Percentiles rank a stretch among this genome's conserved stretches.
phyloP scores from a whole-genome alignment of 148 eudicot species.

The Camellia sinensis region DNA sequence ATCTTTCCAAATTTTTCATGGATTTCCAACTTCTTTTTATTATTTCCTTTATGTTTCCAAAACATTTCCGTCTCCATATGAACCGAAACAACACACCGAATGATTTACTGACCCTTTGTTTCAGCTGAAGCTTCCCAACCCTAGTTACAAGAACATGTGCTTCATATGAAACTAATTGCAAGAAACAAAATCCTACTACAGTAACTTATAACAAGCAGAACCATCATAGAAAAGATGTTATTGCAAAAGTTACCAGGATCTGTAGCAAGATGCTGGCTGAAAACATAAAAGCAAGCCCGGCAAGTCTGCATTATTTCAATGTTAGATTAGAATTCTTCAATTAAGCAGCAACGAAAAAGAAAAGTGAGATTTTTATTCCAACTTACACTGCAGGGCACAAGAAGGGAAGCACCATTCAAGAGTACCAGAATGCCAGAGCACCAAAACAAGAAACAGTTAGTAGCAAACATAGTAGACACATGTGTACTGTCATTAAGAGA shows the following conservation, averaged over 20 bases:
- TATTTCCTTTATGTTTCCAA: background rate
- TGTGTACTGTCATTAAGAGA: background rate
- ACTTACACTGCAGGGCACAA: constrained; percentile 68
- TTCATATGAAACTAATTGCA: background rate
- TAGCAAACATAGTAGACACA: background rate
- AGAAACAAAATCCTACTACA: background rate
- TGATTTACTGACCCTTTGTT: background rate
- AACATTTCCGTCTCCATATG: background rate
- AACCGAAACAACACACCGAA: background rate
- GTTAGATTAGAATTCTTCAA: constrained; percentile 18
- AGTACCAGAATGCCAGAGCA: constrained; percentile 23
- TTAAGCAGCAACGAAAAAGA: background rate
- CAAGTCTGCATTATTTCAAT: constrained; percentile 56
- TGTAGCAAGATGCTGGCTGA: constrained; percentile 83
- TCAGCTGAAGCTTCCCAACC: constrained; percentile 4
- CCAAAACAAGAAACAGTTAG: constrained; percentile 27
- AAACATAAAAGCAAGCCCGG: constrained; percentile 90
- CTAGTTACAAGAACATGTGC: constrained; percentile 3
- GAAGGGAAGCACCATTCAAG: constrained; percentile 21
- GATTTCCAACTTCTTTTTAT: background rate
- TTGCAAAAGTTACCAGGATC: constrained; percentile 48
- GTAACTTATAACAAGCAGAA: background rate
- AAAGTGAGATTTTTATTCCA: background rate
- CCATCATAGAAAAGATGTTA: constrained; percentile 4
- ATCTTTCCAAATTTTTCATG: background rate